Conservation (phyloP, 2,329 filamentous ascomycete genomes). For the Thermoascus crustaceus region DNA sequence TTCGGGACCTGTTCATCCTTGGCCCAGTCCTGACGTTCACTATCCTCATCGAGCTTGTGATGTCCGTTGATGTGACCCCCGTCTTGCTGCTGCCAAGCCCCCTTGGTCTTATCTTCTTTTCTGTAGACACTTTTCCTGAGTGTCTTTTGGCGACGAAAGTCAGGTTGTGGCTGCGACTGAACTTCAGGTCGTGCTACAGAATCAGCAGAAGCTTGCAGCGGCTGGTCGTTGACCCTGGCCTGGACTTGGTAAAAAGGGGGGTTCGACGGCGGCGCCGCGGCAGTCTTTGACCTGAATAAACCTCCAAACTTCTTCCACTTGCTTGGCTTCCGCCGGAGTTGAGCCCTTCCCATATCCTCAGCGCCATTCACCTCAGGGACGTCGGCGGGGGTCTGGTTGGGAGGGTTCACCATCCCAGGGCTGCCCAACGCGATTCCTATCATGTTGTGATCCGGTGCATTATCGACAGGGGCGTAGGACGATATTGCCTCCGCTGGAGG, state of each 20-base stretch:
- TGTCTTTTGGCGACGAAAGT: not conserved
- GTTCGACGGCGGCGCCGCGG: conserved; percentile 12
- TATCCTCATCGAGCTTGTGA: conserved; percentile 6
- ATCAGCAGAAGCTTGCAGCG: conserved; percentile 14
- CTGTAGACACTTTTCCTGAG: not conserved
- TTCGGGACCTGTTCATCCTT: no score
- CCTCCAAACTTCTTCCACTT: conserved; percentile 42
- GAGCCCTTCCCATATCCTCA: conserved; percentile 3
- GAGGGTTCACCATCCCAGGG: conserved; percentile 39
- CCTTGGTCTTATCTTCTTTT: conserved; percentile 2
- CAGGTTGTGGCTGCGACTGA: conserved; percentile 5
- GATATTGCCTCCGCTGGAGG: conserved; percentile 18
- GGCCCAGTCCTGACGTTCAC: conserved; percentile 6
- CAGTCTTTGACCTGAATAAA: conserved; percentile 34
- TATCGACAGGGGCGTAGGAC: conserved; percentile 9
- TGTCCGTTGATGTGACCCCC: conserved; percentile 8
- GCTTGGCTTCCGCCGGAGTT: conserved; percentile 29
- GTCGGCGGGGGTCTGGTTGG: conserved; percentile 8
- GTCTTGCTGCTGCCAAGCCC: conserved; percentile 8
- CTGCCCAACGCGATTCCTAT: conserved; percentile 72
- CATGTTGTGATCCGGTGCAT: conserved; percentile 33
- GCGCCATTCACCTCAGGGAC: not conserved
- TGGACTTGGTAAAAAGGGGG: conserved; percentile 24
- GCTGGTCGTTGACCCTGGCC: conserved; percentile 15
- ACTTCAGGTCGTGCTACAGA: conserved; percentile 11